Evolutionary conservation across 2,329 filamentous ascomycete genomes (phyloP).

Genomic region (Talaromyces sp.): DNA sequence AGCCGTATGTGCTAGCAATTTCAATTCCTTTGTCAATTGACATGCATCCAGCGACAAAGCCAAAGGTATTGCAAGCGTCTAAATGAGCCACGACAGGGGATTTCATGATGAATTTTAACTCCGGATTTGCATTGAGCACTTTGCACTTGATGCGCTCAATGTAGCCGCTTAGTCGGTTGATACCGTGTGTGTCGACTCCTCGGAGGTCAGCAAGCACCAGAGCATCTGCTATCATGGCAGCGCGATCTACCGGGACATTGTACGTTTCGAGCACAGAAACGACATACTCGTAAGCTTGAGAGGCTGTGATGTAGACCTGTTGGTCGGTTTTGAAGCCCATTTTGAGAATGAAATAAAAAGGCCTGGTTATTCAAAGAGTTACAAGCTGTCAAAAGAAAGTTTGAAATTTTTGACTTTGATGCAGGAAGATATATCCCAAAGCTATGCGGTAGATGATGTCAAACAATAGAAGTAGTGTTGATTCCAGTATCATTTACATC

Average conservation of each 20-base stretch:
- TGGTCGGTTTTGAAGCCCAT: background rate
- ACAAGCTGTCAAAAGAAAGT: background rate
- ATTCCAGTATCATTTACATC: too few species aligned
- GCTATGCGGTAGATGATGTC: background rate
- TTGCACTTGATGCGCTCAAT: conserved; percentile 24
- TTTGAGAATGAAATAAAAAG: background rate
- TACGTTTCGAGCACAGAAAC: background rate
- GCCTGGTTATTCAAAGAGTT: background rate
- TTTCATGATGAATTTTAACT: conserved; percentile 21
- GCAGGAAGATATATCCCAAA: background rate
- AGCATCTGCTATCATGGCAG: conserved; percentile 19
- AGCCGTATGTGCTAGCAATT: conserved; percentile 22
- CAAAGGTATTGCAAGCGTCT: conserved; percentile 30
- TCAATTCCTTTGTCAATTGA: conserved; percentile 24
- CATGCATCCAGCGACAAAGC: conserved; percentile 26
- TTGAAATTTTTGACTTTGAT: background rate
- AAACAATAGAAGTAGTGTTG: too few species aligned
- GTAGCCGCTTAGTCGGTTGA: conserved; percentile 25
- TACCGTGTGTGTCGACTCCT: conserved; percentile 28
- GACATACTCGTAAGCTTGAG: background rate
- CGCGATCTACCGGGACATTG: background rate
- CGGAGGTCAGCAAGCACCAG: conserved; percentile 27
- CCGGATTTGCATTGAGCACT: conserved; percentile 22
- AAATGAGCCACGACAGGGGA: conserved; percentile 29
- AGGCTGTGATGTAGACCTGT: background rate